Base-by-base conservation (phyloP, 306 rosid genomes). In the Biancaea sappan region DNA sequence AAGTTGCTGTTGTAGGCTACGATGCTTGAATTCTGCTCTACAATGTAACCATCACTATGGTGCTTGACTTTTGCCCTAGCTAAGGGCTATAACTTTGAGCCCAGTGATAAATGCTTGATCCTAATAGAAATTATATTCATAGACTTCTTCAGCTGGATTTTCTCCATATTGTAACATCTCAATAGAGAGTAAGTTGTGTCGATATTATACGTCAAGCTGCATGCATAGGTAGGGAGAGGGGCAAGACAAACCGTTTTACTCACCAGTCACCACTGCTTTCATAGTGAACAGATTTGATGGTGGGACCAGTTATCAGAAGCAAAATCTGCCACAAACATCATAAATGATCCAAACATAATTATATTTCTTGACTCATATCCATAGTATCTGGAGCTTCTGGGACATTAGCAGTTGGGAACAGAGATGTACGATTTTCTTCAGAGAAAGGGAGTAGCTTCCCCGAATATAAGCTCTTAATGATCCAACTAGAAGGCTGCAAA, bases 401-500 rank as follows among this genome's bases (percentile, higher is more conserved):
- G 73, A 76, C 84, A 43, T 68, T 62, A 66, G 54, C 28, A 40
- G 69, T 26, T 75, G 79, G 66, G 74, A 74, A 74, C 5, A 72
- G 47, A 24, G 71, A 32, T 37, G 44, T 21, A 19, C 2, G 12
- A 14, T 72, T 72, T 64, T 74, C 74, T 54, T 85, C 81, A 6
- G 67, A 19, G 43, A 87, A 69, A 58, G 90, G 94, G 71, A 89
- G 85, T 24, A 89, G 86, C 80, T 84, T 82, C 56, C 94, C 97
- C 6, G 84, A 79, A 86, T 89, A 83, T 80, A 94, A 87, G 83
- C 96, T 89, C 76, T 84, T 74, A n/a, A 91, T 57, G 68, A 89
- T 85, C 98, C 98, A 91, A 78, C 87, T 83, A 56, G 59, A 80
- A 16, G 94, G 81, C 98, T 91, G 93, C 82, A 46, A 57, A 73